Base-by-base conservation (phyloP, 306 rosid species). In the Hylodesmum podocarpum region DNA sequence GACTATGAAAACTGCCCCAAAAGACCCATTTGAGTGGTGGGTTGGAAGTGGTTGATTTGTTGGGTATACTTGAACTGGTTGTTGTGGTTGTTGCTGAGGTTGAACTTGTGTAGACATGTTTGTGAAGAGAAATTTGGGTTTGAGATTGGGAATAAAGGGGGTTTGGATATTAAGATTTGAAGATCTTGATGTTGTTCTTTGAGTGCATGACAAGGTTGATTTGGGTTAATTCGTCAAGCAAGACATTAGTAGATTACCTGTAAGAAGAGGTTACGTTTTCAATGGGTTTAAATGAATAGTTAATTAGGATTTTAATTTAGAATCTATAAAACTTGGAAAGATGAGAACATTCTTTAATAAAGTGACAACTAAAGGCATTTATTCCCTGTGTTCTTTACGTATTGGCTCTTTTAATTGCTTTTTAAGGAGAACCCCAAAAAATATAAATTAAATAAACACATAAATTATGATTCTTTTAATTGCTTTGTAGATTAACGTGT, bases 1-100 rank as follows among this genome's bases (percentile, higher is more conserved):
- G 15, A 95, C 97, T 33, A 95, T 84, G 82, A 92, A 92, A 81
- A 92, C 99, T 5, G 96, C 57, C 69, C 97, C 99, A n/a, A 90
- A 95, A 0, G 92, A 86, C 27, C 97, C 97, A 57, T 83, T 83
- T 66, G 99, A 90, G 50, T 90, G 96, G 81, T 92, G 89, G 5
- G 86, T 18, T 8, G 40, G 24, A 22, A 88, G 46, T 12, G 86
- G 83, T 22, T 83, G 88, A 7, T 80, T 78, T 31, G 87, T 59
- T 3, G 98, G 98, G 57, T 92, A 94, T 67, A 85, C 89, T 68
- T 87, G 78, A 8, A 44, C 84, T 14, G 94, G 90, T 10, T 81
- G 94, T 11, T 80, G 90, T 63, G 85, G n/a, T n/a, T n/a, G n/a
- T n/a, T n/a, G 63, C 3, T 55, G 63, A 12, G 36, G 89, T 33